A percentile compares a stretch with the other conserved stretches of the same genome.
Conservation (phyloP, 441 rosid species). For the Viola pubescens region DNA sequence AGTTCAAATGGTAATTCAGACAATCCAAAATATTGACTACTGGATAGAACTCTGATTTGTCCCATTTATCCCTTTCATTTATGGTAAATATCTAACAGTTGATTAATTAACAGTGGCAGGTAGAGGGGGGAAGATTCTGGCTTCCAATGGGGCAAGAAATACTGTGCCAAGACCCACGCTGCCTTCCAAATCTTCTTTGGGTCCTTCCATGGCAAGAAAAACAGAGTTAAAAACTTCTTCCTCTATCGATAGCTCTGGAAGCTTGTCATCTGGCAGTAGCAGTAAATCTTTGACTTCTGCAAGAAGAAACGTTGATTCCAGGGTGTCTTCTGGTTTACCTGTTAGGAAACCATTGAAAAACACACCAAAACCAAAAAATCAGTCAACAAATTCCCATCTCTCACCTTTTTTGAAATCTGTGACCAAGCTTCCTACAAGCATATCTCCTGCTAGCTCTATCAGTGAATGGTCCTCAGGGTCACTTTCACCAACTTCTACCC, state of each 20-base stretch:
- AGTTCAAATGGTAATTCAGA: slow-evolving; percentile 24
- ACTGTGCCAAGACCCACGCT: slow-evolving; percentile 38
- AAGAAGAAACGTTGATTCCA: slow-evolving; percentile 33
- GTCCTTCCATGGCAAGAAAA: slow-evolving; percentile 45
- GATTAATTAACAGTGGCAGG: slow-evolving; percentile 32
- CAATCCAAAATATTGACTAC: slow-evolving; percentile 29
- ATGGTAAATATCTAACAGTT: slow-evolving; percentile 8
- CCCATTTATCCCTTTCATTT: slow-evolving; percentile 9
- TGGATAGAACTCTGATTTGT: slow-evolving; percentile 18
- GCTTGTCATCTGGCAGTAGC: slow-evolving; percentile 42
- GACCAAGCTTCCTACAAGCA: slow-evolving; percentile 42
- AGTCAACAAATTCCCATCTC: slow-evolving; percentile 29
- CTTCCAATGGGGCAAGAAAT: slow-evolving; percentile 31
- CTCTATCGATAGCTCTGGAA: slow-evolving; percentile 54
- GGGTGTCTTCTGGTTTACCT: slow-evolving; percentile 28
- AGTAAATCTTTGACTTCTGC: slow-evolving; percentile 29
- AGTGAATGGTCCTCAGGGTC: slow-evolving; percentile 73
- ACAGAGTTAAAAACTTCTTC: slow-evolving; percentile 54
- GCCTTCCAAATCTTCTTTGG: slow-evolving; percentile 36
- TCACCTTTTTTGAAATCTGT: slow-evolving; percentile 39
- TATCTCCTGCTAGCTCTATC: slow-evolving; percentile 63
- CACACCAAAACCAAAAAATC: slow-evolving; percentile 34
- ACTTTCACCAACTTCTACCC: slow-evolving; percentile 44
- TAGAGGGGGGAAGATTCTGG: slow-evolving; percentile 38
- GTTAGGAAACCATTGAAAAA: slow-evolving; percentile 23